Base-by-base conservation (phyloP, 768 basidiomycete genomes). In the Mrakia blollopis region DNA sequence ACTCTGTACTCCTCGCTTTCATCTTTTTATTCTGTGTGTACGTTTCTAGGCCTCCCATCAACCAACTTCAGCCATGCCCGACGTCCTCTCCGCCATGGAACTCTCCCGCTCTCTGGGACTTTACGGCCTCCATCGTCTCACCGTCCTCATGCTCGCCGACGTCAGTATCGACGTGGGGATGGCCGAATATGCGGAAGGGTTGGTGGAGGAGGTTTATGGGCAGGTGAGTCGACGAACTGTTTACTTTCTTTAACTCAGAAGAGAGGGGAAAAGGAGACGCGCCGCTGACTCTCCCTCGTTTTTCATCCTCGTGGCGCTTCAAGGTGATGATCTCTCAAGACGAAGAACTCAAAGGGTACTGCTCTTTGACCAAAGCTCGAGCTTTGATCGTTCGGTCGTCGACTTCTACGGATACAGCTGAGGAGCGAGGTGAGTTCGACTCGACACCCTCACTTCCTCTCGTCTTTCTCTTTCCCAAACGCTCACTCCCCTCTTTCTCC, bases 171-270 rank as follows among this genome's bases (percentile, higher is more conserved):
- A 93, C 80, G 90, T 91, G 81, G 90, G 89, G 23, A 88, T 93
- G 87, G 87, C 90, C 21, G 87, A 88, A 80, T 87, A 88, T 77
- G 89, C 88, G 75, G 86, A 85, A 79, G 86, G 86, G 76, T 86
- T 93, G 70, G 80, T 94, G 65, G 90, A 92, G 68, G 92, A 91
- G 77, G 88, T 93, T 65, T 87, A 93, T 86, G 92, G 92, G 30
- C 92, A 93, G 85, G 92, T 90, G 76, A 78, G 85, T 79, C n/a
- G 6, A 8, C 57, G 44, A 44, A 11, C 10, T 6, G 44, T 9
- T 6, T 11, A 11, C 44, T 6, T 44, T 44, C 5, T n/a, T n/a
- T n/a, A n/a, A n/a, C n/a, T n/a, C n/a, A n/a, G n/a, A n/a, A n/a
- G 47, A 30, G 7, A 28, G 18, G n/a, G 54, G 16, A 13, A 30